Percentiles rank a stretch among this genome's conserved stretches.
These are phyloP conservation scores for Zygoascus biomembranicola DNA, from an alignment of 805 yeast species.

Conservation along the genomic window DNA sequence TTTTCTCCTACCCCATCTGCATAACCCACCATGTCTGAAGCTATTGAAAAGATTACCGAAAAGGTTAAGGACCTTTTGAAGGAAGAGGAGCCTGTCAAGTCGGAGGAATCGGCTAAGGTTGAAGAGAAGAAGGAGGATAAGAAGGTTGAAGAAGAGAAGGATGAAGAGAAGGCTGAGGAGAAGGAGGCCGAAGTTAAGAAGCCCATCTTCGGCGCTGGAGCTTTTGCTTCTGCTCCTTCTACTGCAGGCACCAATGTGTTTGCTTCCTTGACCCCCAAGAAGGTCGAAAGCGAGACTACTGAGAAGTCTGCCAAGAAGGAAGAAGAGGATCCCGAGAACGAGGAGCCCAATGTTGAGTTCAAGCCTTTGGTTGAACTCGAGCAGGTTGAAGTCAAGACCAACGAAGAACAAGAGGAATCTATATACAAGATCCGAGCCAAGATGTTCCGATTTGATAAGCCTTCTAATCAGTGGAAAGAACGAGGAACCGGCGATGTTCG, in stretches of 20 bases:
- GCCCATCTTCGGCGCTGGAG: conserved; percentile 14
- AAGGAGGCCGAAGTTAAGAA: conserved; percentile 4
- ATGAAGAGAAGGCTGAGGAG: conserved; percentile 12
- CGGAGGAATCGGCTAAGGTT: background rate
- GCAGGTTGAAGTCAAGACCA: conserved; percentile 92
- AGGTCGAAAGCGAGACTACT: conserved; percentile 24
- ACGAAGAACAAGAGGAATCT: conserved; percentile 84
- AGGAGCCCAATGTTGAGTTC: conserved; percentile 80
- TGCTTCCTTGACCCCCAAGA: conserved; percentile 18
- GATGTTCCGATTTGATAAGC: conserved; percentile 81
- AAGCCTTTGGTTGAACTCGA: conserved; percentile 94
- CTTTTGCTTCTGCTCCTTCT: conserved; percentile 12
- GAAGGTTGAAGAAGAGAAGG: conserved; percentile 11
- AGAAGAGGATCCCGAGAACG: conserved; percentile 53
- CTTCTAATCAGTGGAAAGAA: conserved; percentile 94
- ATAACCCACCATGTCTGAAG: conserved; percentile 4
- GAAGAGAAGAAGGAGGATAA: too few species aligned
- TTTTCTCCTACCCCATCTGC: background rate
- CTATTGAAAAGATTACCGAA: conserved; percentile 8
- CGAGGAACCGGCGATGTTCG: conserved; percentile 99
- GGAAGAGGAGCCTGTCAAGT: background rate
- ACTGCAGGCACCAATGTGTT: conserved; percentile 70
- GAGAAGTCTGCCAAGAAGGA: conserved; percentile 30
- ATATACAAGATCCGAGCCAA: conserved; percentile 85
- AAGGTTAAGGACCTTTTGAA: conserved; percentile 7